phyloP scores from a whole-genome alignment of 1,284 basidiomycete genomes.

The Chondrostereum purpureum region DNA sequence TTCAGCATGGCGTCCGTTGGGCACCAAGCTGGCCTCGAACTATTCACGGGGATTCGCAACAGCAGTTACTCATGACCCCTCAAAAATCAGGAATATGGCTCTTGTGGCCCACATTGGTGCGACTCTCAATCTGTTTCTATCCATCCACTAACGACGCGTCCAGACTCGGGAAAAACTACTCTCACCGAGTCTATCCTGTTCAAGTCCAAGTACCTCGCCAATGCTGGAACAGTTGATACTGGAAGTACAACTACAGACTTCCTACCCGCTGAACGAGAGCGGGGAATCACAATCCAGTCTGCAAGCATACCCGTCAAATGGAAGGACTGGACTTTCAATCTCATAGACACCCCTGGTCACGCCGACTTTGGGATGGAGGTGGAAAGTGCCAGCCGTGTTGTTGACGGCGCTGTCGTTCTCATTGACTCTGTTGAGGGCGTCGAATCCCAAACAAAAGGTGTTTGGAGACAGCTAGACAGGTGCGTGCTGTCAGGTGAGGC shows the following conservation, averaged over 20 bases:
- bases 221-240: conserved; percentile 78
- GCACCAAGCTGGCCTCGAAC: conserved; percentile 20
- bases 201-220: conserved; percentile 66
- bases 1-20: conserved; percentile 11
- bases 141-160: conserved; percentile 8
- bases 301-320: conserved; percentile 89
- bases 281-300: conserved; percentile 89
- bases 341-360: conserved; percentile 89
- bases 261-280: conserved; percentile 80
- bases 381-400: conserved; percentile 83
- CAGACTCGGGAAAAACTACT: conserved; percentile 89
- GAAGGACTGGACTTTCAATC: conserved; percentile 77
- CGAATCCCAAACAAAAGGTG: conserved; percentile 84
- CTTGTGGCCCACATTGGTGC: conserved; percentile 79
- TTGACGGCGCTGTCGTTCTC: conserved; percentile 84
- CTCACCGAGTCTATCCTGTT: conserved; percentile 83
- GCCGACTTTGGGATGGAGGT: conserved; percentile 95
- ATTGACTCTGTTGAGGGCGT: conserved; percentile 90
- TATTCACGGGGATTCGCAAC: conserved; percentile 24
- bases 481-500: conserved; percentile 34
- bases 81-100: conserved; percentile 67
- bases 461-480: conserved; percentile 83
- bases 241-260: conserved; percentile 91
- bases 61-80: conserved; percentile 31
- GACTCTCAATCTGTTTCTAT: conserved; percentile 15